These are phyloP conservation scores for Punctularia strigosozonata DNA, from an alignment of 768 basidiomycete genomes.

Conservation along the genomic window DNA sequence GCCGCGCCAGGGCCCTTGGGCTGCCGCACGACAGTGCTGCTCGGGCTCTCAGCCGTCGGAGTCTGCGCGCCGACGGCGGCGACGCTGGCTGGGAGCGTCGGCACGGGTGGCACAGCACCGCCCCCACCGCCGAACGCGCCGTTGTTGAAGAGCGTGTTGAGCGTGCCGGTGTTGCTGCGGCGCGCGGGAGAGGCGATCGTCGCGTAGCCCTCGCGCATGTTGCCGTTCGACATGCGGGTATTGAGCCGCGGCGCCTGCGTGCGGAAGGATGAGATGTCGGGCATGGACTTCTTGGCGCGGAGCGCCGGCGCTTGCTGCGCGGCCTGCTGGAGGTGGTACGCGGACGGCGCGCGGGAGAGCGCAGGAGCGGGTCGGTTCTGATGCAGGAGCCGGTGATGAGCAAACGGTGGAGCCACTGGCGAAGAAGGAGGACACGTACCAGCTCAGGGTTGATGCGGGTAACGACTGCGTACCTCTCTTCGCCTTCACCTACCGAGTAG, in stretches of 20 bases:
- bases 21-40: conserved; percentile 61
- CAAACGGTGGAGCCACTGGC: not conserved
- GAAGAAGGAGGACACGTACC: conserved; percentile 29
- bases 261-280: conserved; percentile 86
- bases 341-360: conserved; percentile 71
- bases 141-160: conserved; percentile 48
- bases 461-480: conserved; percentile 89
- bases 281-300: conserved; percentile 97
- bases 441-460: conserved; percentile 80
- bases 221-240: conserved; percentile 78
- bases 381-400: conserved; percentile 13
- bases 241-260: conserved; percentile 67
- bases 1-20: conserved; percentile 72
- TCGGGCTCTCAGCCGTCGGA: conserved; percentile 25
- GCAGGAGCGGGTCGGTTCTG: conserved; percentile 48
- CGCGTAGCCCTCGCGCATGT: conserved; percentile 78
- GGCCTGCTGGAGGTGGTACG: conserved; percentile 50
- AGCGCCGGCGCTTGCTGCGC: conserved; percentile 40
- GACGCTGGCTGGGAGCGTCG: conserved; percentile 57
- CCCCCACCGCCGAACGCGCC: conserved; percentile 28
- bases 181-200: conserved; percentile 79
- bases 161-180: conserved; percentile 60
- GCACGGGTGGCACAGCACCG: conserved; percentile 60
- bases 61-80: conserved; percentile 34
- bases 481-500: conserved; percentile 86